Evolutionary conservation across 108 stramenopile species (phyloP), one percentile per base, ranked within the genome.

Genomic region (Phaeodactylum tricornutum): DNA sequence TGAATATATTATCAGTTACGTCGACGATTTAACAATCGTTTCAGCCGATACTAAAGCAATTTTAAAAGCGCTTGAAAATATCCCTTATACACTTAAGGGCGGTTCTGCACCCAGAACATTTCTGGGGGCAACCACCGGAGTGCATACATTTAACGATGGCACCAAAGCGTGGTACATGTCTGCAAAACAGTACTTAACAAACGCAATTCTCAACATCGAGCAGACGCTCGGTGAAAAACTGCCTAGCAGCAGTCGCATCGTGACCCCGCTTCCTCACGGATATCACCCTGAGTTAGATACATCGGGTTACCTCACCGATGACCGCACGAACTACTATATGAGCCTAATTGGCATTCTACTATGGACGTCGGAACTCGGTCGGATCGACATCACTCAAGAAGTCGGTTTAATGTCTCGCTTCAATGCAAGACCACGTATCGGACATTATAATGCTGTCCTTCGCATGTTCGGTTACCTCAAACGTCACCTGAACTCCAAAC

Each of bases 351-450:
- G 75, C 2, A 38, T 69, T 9, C 46, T 73, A 1, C 50, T 64
- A 23, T 79, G 73, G 73, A 56, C 61, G 28, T 62, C 68, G n/a
- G 71, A 79, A 30, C 30, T 74, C 2, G 66, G 72, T 25, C 30
- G 71, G 24, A 29, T 71, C 19, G 69, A 79, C 43, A 69, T 79
- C 17, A 20, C 27, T 20, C 35, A 26, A 15, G 67, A 69, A 43
- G 64, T 70, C 0, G 66, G 68, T 29, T 49, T 72, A 39, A 17
- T 79, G 22, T 53, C 73, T 12, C 50, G 57, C 8, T 53, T 51
- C 44, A 29, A 45, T 2, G 70, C 67, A 2, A 23, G 37, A 19
- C 67, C 72, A 14, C 48, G 71, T 8, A 54, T 55, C 2, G 68
- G 65, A 17, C 76, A 77, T 40, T 25, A 74, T 3, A 47, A 74